A percentile compares a stretch with the other conserved stretches of the same genome.
These are phyloP conservation scores for Aciculoconidium aculeatum DNA, from an alignment of 805 yeast species.

Conservation along the genomic window DNA sequence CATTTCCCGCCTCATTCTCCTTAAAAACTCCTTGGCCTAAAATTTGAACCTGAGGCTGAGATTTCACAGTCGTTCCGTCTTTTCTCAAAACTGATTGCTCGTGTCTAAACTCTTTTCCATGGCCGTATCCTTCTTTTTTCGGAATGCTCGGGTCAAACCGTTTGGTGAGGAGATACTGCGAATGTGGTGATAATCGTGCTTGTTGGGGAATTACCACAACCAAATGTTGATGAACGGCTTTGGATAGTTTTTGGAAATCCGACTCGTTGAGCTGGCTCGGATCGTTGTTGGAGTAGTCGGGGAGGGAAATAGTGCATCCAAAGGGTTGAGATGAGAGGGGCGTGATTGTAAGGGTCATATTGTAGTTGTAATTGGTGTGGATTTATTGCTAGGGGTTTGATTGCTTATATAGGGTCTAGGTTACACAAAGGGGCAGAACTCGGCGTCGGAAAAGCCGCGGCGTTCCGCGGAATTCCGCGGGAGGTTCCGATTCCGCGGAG, in stretches of 20 bases:
- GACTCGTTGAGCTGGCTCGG: slow-evolving; percentile 61
- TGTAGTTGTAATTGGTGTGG: too few relatives aligned
- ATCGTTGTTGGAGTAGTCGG: slow-evolving; percentile 59
- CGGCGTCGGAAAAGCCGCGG: too few relatives aligned
- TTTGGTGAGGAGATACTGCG: slow-evolving; percentile 71
- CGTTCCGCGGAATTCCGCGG: too few relatives aligned
- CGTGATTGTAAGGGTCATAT: slow-evolving; percentile 19
- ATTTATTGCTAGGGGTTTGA: too few relatives aligned
- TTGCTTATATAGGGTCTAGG: too few relatives aligned
- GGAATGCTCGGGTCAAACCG: slow-evolving; percentile 69
- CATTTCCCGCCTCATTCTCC: slow-evolving; percentile 49
- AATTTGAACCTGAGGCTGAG: slow-evolving; percentile 86
- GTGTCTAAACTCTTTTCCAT: slow-evolving; percentile 63
- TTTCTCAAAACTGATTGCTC: slow-evolving; percentile 60
- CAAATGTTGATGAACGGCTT: slow-evolving; percentile 61
- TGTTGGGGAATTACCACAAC: slow-evolving; percentile 74
- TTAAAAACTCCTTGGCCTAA: slow-evolving; percentile 75
- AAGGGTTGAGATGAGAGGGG: slow-evolving; percentile 50
- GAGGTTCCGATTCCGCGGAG: too few relatives aligned
- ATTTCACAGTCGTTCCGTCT: slow-evolving; percentile 75
- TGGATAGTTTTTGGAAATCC: slow-evolving; percentile 57
- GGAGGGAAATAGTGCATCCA: slow-evolving; percentile 66
- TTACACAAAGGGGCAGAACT: too few relatives aligned
- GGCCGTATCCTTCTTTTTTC: slow-evolving; percentile 59
- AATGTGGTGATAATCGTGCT: slow-evolving; percentile 59